These are phyloP conservation scores for Candida argentea DNA, from an alignment of 805 yeast genomes.

Conservation along the genomic window DNA sequence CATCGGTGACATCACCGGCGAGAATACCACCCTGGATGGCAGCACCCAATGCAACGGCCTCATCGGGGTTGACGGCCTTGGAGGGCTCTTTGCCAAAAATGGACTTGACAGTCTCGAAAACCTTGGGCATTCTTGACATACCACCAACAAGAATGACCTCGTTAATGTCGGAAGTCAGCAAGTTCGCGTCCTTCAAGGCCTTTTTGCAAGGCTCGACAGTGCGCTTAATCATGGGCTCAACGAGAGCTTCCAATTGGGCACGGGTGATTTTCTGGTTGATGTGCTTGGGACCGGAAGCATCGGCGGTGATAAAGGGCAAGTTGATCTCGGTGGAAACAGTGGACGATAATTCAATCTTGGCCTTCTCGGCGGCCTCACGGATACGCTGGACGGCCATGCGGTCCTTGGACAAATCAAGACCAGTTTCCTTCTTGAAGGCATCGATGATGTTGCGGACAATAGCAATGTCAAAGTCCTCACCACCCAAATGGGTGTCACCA, in stretches of 20 bases:
- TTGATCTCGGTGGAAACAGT: constrained; percentile 63
- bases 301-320: constrained; percentile 82
- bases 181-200: constrained; percentile 73
- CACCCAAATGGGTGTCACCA: constrained; percentile 92
- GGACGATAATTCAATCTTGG: constrained; percentile 77
- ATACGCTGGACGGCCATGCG: constrained; percentile 77
- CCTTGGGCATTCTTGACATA: constrained; percentile 90
- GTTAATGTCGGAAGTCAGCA: constrained; percentile 54
- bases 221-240: constrained; percentile 59
- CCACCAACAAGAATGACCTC: constrained; percentile 86
- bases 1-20: constrained; percentile 92
- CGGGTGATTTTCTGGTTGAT: constrained; percentile 61
- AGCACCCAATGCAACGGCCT: constrained; percentile 93
- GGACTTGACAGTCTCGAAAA: constrained; percentile 61
- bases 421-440: constrained; percentile 65
- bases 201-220: constrained; percentile 71
- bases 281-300: constrained; percentile 73
- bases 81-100: constrained; percentile 79
- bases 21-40: constrained; percentile 96
- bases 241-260: constrained; percentile 57
- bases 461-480: constrained; percentile 85
- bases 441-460: constrained; percentile 77
- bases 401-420: constrained; percentile 55
- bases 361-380: constrained; percentile 83
- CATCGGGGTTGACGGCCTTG: constrained; percentile 90